Evolutionary conservation across 2,329 filamentous ascomycete genomes (phyloP).

Genomic region (Fonsecaea pedrosoi): DNA sequence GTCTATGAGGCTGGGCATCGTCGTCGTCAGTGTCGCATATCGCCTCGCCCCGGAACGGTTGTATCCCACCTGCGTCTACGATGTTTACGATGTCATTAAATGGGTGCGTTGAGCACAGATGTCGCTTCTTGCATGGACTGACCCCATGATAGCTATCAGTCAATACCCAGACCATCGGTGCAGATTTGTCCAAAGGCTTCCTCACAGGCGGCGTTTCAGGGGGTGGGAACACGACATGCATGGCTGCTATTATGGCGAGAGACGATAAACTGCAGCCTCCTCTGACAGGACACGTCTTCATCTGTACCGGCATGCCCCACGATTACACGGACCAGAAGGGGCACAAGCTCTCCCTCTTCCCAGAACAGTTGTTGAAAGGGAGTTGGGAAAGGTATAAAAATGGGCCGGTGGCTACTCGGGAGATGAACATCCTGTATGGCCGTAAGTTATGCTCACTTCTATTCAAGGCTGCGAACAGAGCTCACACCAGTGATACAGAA

Average conservation of each 20-base stretch:
- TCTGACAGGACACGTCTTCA: slow-evolving; percentile 26
- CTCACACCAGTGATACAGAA: slow-evolving; percentile 14
- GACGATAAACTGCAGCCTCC: slow-evolving; percentile 26
- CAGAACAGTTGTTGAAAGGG: slow-evolving; percentile 18
- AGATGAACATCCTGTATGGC: slow-evolving; percentile 23
- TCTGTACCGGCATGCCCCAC: slow-evolving; percentile 30
- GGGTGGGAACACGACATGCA: slow-evolving; percentile 22
- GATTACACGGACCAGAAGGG: slow-evolving; percentile 12
- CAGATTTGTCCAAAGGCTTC: slow-evolving; percentile 31
- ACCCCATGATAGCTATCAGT: slow-evolving; percentile 22
- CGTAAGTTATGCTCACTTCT: slow-evolving; percentile 11
- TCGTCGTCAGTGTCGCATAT: slow-evolving; percentile 36
- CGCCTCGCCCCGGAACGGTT: slow-evolving; percentile 35
- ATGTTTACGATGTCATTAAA: slow-evolving; percentile 44
- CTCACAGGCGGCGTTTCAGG: slow-evolving; percentile 24
- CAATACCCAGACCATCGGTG: slow-evolving; percentile 22
- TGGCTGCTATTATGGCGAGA: slow-evolving; percentile 23
- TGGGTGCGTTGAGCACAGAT: slow-evolving; percentile 37
- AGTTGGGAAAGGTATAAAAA: slow-evolving; percentile 29
- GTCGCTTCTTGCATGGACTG: background rate
- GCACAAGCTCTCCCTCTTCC: slow-evolving; percentile 15
- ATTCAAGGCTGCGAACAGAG: background rate
- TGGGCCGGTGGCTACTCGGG: slow-evolving; percentile 23
- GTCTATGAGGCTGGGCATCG: slow-evolving; percentile 26
- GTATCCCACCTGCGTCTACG: slow-evolving; percentile 38